These are phyloP conservation scores for Plasmodium relictum DNA, from an alignment of 169 alveolate species.

Conservation along the genomic window DNA sequence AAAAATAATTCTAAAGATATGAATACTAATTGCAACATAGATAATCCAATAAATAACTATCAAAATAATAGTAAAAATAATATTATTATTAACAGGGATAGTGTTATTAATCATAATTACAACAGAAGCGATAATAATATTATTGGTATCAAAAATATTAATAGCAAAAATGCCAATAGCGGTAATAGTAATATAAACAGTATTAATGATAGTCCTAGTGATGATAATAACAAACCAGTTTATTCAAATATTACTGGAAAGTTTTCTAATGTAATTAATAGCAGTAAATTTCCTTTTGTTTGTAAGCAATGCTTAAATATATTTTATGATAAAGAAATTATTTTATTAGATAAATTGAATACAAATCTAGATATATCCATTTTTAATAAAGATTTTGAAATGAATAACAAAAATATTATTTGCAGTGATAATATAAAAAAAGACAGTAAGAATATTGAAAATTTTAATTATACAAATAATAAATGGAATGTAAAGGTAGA, in stretches of 20 bases:
- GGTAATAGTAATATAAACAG: neutral
- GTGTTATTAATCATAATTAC: neutral
- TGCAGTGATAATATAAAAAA: neutral
- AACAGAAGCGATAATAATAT: neutral
- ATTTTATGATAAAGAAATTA: constrained; percentile 22
- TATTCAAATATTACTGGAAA: too few relatives aligned
- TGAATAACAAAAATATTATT: neutral
- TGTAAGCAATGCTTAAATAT: constrained; percentile 60
- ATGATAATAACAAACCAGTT: neutral
- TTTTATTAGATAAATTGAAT: neutral
- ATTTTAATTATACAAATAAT: neutral
- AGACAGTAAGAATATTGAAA: neutral
- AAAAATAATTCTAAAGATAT: constrained; percentile 3
- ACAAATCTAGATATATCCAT: neutral
- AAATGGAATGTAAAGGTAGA: neutral
- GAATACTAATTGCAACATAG: neutral
- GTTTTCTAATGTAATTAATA: neutral
- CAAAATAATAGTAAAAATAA: constrained; percentile 11
- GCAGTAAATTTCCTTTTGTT: neutral
- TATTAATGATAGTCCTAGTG: constrained; percentile 1
- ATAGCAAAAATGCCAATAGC: neutral
- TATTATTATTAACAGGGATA: neutral
- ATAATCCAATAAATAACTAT: neutral
- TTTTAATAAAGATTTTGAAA: neutral
- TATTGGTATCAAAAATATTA: neutral